A percentile compares a stretch with the other conserved stretches of the same genome.
phyloP scores from a whole-genome alignment of 345 rosid species.

The Cochlearia excelsa region DNA sequence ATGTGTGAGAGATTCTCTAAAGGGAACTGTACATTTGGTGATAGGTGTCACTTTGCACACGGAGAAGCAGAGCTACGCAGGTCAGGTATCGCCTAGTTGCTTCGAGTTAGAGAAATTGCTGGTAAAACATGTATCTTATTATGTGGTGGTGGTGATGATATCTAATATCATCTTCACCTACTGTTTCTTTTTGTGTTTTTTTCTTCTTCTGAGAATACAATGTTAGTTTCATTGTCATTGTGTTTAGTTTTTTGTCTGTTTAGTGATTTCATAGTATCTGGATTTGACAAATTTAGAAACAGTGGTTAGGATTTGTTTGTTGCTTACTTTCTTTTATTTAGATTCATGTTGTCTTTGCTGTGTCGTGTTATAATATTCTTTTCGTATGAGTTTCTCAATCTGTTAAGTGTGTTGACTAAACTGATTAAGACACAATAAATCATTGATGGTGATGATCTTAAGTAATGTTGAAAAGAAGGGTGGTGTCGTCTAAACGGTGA shows the following conservation, averaged over 20 bases:
- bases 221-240: slow-evolving; percentile 20
- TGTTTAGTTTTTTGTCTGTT: slow-evolving; percentile 18
- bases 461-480: too few relatives aligned
- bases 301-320: slow-evolving; percentile 25
- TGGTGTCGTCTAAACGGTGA: too few relatives aligned
- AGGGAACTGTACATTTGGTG: slow-evolving; percentile 84
- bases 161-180: slow-evolving; percentile 22
- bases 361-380: not conserved
- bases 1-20: slow-evolving; percentile 72
- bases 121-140: slow-evolving; percentile 14
- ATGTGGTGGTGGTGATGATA: slow-evolving; percentile 19
- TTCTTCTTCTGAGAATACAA: slow-evolving; percentile 25
- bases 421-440: too few relatives aligned
- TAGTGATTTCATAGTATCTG: slow-evolving; percentile 16
- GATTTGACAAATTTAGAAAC: slow-evolving; percentile 18
- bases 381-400: not conserved
- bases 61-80: slow-evolving; percentile 81
- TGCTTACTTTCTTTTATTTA: not conserved
- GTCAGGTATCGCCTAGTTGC: slow-evolving; percentile 33
- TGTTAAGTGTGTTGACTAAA: not conserved
- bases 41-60: slow-evolving; percentile 93
- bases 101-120: slow-evolving; percentile 12
- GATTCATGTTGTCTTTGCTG: slow-evolving; percentile 7
- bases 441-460: too few relatives aligned
- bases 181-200: not conserved